These are phyloP conservation scores for Coemansia javaensis DNA, from an alignment of 192 early-diverging fungal genomes.

Conservation along the genomic window DNA sequence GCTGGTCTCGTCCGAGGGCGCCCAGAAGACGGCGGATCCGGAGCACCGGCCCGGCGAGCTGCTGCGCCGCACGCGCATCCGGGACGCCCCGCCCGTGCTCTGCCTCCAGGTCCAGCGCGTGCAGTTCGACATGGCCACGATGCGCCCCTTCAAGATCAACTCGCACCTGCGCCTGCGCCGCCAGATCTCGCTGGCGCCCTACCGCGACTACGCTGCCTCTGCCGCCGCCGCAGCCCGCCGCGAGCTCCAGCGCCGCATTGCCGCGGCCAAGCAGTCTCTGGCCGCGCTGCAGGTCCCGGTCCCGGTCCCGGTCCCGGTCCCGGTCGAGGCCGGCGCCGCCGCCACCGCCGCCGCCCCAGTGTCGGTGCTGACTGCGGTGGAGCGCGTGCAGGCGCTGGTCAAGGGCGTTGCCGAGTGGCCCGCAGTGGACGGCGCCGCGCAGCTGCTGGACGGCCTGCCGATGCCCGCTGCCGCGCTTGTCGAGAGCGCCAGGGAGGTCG, in stretches of 20 bases:
- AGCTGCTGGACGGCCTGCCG: constrained; percentile 19
- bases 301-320: constrained; percentile 9
- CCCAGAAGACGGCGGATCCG: too few relatives aligned
- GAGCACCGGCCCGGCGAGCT: constrained; percentile 1
- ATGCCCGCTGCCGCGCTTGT: background rate
- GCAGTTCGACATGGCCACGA: constrained; percentile 57
- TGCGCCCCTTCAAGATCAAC: constrained; percentile 64
- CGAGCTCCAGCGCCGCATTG: constrained; percentile 5
- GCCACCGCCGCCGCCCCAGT: background rate
- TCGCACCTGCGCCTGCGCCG: constrained; percentile 61
- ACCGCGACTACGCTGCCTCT: constrained; percentile 33
- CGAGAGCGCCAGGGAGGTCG: constrained; percentile 1
- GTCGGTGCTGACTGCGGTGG: constrained; percentile 28
- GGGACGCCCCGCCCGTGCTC: constrained; percentile 59
- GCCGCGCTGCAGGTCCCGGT: constrained; percentile 12
- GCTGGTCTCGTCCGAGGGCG: too few relatives aligned
- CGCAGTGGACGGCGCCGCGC: constrained; percentile 1
- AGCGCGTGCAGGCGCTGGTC: constrained; percentile 23
- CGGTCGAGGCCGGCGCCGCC: constrained; percentile 6
- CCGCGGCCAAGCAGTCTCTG: constrained; percentile 3
- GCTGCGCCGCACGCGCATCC: constrained; percentile 13
- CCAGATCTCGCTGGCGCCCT: constrained; percentile 59
- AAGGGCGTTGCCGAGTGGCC: constrained; percentile 27
- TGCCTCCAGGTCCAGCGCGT: constrained; percentile 68
- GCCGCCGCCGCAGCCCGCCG: background rate